Evolutionary conservation across 169 alveolate species (phyloP).

Genomic region (Babesia bovis): DNA sequence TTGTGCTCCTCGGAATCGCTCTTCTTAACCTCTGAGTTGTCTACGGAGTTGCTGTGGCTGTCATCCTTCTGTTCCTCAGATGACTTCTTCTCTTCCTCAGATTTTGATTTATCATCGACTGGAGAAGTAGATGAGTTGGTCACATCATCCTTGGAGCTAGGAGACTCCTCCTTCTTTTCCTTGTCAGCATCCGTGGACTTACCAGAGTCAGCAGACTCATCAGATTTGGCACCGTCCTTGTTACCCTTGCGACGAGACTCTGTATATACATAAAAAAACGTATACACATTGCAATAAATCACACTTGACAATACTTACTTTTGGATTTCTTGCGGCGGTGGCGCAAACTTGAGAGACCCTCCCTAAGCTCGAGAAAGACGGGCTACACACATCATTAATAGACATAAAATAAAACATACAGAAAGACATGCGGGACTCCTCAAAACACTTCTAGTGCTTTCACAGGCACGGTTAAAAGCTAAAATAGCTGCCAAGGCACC

Average conservation of each 20-base stretch:
- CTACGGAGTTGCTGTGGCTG: neutral
- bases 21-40: neutral
- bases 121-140: too few species aligned
- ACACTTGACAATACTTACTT: neutral
- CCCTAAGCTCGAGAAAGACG: constrained; percentile 16
- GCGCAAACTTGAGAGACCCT: neutral
- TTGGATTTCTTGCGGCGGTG: neutral
- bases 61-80: neutral
- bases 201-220: neutral
- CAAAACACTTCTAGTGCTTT: neutral
- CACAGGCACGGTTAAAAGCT: neutral
- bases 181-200: constrained; percentile 7
- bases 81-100: neutral
- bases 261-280: neutral
- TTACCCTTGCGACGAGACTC: neutral
- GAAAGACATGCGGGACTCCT: neutral
- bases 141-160: neutral
- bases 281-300: neutral
- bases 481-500: neutral
- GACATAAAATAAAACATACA: neutral
- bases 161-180: neutral
- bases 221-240: constrained; percentile 3
- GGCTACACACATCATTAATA: constrained; percentile 11
- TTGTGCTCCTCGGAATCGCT: constrained; percentile 12
- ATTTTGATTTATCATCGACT: too few species aligned